Evolutionary conservation across 805 yeast species (phyloP).

Genomic region (Lipomyces starkeyi): DNA sequence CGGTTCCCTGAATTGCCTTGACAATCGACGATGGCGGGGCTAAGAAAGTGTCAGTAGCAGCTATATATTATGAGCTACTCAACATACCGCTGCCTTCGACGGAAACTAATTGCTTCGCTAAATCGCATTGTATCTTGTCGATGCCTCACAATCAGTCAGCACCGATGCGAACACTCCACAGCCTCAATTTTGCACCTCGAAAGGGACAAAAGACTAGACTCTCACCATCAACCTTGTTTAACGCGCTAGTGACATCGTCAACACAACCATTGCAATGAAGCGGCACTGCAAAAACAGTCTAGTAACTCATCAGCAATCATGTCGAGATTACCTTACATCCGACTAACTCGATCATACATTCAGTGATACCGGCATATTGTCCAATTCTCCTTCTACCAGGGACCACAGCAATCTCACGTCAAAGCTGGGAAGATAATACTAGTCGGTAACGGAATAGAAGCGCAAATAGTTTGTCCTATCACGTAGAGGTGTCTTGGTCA

Average conservation of each 20-base stretch:
- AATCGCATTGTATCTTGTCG: constrained; percentile 59
- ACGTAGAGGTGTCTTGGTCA: not conserved
- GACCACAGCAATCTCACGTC: not conserved
- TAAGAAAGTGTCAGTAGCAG: not conserved
- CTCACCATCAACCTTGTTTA: constrained; percentile 52
- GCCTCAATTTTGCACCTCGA: not conserved
- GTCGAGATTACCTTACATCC: not conserved
- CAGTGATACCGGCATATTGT: not conserved
- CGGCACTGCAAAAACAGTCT: constrained; percentile 85
- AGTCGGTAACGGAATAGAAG: no score
- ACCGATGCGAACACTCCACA: not conserved
- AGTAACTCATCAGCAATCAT: not conserved
- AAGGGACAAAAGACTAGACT: not conserved
- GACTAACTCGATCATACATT: not conserved
- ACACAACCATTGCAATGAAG: constrained; percentile 80
- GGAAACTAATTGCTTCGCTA: constrained; percentile 64
- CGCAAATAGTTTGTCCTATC: not conserved
- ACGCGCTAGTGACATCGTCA: constrained; percentile 60
- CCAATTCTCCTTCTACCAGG: not conserved
- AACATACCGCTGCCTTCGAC: constrained; percentile 59
- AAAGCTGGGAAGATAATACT: not conserved
- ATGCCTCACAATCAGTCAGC: constrained; percentile 49
- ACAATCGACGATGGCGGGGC: constrained; percentile 80
- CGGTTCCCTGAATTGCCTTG: constrained; percentile 68
- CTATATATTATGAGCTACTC: not conserved